Evolutionary conservation across 495 filamentous ascomycete genomes (phyloP), one percentile per base, ranked within the genome.

Genomic region (Cercophora samala): DNA sequence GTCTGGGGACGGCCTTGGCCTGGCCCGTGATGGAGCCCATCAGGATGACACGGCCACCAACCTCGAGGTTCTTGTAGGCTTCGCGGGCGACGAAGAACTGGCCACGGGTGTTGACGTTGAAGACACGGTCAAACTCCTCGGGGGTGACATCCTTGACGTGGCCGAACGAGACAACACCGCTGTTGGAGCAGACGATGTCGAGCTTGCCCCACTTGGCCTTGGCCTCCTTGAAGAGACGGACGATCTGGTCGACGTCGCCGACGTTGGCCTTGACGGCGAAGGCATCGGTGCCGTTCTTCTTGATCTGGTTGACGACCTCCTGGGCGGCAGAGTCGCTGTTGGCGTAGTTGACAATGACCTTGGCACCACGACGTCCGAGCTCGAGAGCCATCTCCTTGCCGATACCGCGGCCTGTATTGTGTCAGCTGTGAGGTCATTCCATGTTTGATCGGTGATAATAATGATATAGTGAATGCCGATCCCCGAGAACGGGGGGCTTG

Each of bases 21-120:
- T 86, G 81, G 29, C 85, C 86, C 23, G 87, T 88, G 78, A 88
- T 89, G 75, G 83, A 86, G 22, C 84, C 85, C 79, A 84, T 89
- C 9, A 89, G 75, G 68, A 89, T 84, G 73, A 89, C 82, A 70
- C 87, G 82, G 62, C 87, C 88, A 55, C 86, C 86, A 54, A 85
- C 79, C 67, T 79, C 77, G 73, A 87, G 79, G 75, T 89, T 80
- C 77, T 84, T 85, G 75, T 87, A 87, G 6, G 85, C 89, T 77
- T 89, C 83, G 74, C 88, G 86, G 63, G 87, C 88, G 58, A 92
- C 88, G 80, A 93, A 93, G 84, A 93, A 93, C 77, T 94, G 91
- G 2, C 86, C 92, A 1, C 90, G 85, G 4, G 85, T 85, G 79
- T 96, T 96, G 65, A 93, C 77, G 76, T 86, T 86, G 80, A 94